Evolutionary conservation across 345 rosid species (phyloP).

Genomic region (Kandelia obovata): DNA sequence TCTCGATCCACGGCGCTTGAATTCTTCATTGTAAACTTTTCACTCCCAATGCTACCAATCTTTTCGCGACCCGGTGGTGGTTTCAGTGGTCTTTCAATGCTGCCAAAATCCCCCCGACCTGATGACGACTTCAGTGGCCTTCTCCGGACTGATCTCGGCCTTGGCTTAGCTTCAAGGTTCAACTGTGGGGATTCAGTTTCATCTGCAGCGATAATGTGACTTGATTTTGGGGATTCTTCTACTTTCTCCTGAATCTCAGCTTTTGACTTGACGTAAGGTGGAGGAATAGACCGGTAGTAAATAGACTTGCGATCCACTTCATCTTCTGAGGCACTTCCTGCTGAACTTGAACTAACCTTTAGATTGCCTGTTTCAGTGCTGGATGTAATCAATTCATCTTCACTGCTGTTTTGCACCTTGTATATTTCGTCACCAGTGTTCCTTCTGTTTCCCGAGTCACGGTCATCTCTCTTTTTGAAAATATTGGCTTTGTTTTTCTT

Average conservation of each 20-base stretch:
- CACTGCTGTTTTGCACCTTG: constrained; percentile 34
- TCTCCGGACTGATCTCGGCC: constrained; percentile 66
- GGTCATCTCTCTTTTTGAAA: constrained; percentile 15
- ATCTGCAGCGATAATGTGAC: constrained; percentile 7
- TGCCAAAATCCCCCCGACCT: constrained; percentile 15
- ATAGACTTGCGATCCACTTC: constrained; percentile 32
- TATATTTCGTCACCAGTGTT: constrained; percentile 13
- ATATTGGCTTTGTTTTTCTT: constrained; percentile 17
- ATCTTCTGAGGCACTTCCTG: constrained; percentile 43
- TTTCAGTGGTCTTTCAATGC: constrained; percentile 17
- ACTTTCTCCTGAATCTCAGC: constrained; percentile 28
- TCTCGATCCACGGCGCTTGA: constrained; percentile 3
- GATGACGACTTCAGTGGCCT: constrained; percentile 35
- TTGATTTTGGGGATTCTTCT: constrained; percentile 23
- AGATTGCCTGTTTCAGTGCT: constrained; percentile 22
- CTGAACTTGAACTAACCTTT: constrained; percentile 42
- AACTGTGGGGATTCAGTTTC: constrained; percentile 18
- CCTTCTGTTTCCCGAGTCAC: constrained; percentile 1
- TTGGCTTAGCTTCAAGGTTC: constrained; percentile 34
- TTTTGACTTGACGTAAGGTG: constrained; percentile 45
- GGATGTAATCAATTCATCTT: constrained; percentile 36
- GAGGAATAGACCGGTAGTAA: constrained; percentile 40
- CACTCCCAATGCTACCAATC: not conserved
- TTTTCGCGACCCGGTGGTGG: constrained; percentile 17
- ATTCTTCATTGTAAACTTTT: constrained; percentile 2